Evolutionary conservation across 495 filamentous ascomycete genomes (phyloP).

Genomic region (Astrocystis sublimbata): DNA sequence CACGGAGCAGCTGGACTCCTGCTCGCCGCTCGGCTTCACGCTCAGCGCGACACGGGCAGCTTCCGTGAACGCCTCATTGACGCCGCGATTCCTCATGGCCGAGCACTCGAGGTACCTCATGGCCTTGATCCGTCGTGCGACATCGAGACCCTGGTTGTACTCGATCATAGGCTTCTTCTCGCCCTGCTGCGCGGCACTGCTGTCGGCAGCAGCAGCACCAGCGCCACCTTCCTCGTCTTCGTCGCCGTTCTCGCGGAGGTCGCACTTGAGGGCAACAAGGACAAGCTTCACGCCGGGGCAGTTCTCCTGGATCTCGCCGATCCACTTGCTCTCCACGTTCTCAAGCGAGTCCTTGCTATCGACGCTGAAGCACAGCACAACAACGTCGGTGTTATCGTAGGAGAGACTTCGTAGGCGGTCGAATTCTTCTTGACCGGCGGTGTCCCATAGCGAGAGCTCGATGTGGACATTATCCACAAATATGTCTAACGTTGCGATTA

Average conservation of each 20-base stretch:
- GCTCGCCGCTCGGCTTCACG: slow-evolving; percentile 87
- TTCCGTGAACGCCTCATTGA: slow-evolving; percentile 98
- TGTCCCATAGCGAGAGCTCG: slow-evolving; percentile 97
- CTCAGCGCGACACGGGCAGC: slow-evolving; percentile 93
- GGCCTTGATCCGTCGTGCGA: slow-evolving; percentile 84
- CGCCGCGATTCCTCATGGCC: slow-evolving; percentile 93
- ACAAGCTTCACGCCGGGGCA: slow-evolving; percentile 93
- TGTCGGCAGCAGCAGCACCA: slow-evolving; percentile 26
- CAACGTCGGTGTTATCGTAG: slow-evolving; percentile 91
- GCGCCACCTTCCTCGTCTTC: slow-evolving; percentile 52
- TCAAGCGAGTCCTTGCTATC: slow-evolving; percentile 95
- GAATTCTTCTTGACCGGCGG: slow-evolving; percentile 98
- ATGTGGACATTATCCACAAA: slow-evolving; percentile 97
- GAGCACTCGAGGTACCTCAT: slow-evolving; percentile 98
- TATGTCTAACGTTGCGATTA: slow-evolving; percentile 73
- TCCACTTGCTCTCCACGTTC: slow-evolving; percentile 98
- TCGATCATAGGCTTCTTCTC: slow-evolving; percentile 77
- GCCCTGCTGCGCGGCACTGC: slow-evolving; percentile 38
- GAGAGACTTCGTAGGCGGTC: slow-evolving; percentile 92
- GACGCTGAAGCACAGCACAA: slow-evolving; percentile 98
- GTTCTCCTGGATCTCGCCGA: slow-evolving; percentile 95
- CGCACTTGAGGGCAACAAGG: slow-evolving; percentile 95
- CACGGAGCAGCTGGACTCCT: slow-evolving; percentile 56
- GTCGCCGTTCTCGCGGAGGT: slow-evolving; percentile 72
- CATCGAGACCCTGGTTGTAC: slow-evolving; percentile 90